phyloP scores from a whole-genome alignment of 2,329 filamentous ascomycete genomes.

The Phialophora macrospora region DNA sequence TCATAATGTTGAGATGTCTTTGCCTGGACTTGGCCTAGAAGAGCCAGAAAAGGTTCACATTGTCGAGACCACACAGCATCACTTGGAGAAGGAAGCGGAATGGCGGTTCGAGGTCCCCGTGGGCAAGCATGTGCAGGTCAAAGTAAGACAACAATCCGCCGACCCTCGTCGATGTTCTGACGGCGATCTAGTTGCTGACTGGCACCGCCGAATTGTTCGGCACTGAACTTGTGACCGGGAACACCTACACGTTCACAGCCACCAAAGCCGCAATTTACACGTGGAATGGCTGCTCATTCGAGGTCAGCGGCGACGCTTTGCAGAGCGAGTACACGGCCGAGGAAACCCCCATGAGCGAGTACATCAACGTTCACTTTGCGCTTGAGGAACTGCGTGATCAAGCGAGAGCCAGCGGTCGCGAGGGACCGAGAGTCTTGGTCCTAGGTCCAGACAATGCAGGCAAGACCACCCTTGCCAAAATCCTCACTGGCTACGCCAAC shows the following conservation, averaged over 20 bases:
- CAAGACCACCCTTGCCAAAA: constrained; percentile 81
- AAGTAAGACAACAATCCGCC: constrained; percentile 47
- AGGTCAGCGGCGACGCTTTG: constrained; percentile 69
- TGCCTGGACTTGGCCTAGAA: constrained; percentile 73
- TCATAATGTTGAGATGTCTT: constrained; percentile 63
- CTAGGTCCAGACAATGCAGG: constrained; percentile 78
- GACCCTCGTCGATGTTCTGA: not conserved
- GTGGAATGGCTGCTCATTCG: constrained; percentile 86
- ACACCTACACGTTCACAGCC: constrained; percentile 79
- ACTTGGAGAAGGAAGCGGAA: constrained; percentile 70
- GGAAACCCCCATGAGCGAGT: constrained; percentile 79
- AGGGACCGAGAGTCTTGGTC: constrained; percentile 82
- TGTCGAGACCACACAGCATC: constrained; percentile 52
- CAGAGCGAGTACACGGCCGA: constrained; percentile 72
- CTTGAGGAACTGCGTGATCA: constrained; percentile 73
- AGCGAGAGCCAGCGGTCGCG: constrained; percentile 55
- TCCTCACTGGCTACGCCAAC: constrained; percentile 78
- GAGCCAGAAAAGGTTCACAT: constrained; percentile 58
- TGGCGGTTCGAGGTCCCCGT: constrained; percentile 77
- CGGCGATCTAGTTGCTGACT: constrained; percentile 62
- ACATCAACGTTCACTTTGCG: constrained; percentile 86
- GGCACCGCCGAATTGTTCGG: constrained; percentile 94
- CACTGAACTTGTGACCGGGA: constrained; percentile 83
- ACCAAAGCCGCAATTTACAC: constrained; percentile 88
- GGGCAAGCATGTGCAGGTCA: constrained; percentile 58